These are phyloP conservation scores for Hypericum perforatum DNA, from an alignment of 345 rosid genomes.

Conservation along the genomic window DNA sequence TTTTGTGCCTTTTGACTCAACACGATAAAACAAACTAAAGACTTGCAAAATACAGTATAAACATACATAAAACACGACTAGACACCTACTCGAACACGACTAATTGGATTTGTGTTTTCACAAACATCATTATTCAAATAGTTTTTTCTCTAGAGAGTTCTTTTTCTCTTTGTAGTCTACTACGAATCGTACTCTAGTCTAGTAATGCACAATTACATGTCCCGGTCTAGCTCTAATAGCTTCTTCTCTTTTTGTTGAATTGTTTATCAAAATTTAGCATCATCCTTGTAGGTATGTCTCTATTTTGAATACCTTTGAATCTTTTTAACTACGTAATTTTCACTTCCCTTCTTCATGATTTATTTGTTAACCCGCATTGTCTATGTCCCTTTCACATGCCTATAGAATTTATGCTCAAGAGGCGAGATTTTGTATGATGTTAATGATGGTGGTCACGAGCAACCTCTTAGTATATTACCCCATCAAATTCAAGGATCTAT, in stretches of 20 bases:
- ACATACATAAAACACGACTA: no score
- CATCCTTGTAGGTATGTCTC: slow-evolving; percentile 75
- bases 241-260: slow-evolving; percentile 82
- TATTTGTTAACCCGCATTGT: background rate
- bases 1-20: no score
- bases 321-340: background rate
- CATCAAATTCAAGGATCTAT: slow-evolving; percentile 90
- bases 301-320: background rate
- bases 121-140: no score
- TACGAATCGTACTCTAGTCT: slow-evolving; percentile 85
- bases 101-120: no score
- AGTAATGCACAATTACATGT: slow-evolving; percentile 94
- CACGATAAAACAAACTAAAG: no score
- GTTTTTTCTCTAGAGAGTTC: no score
- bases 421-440: slow-evolving; percentile 46
- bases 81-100: no score
- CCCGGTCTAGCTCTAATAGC: slow-evolving; percentile 96
- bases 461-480: slow-evolving; percentile 80
- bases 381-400: slow-evolving; percentile 6
- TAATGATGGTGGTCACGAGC: slow-evolving; percentile 37
- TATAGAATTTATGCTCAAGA: slow-evolving; percentile 53
- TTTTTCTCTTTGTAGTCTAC: slow-evolving; percentile 66
- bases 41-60: no score
- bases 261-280: slow-evolving; percentile 69
- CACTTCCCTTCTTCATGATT: background rate